Evolutionary conservation across 2,329 filamentous ascomycete genomes (phyloP), one percentile per base, ranked within the genome.

Genomic region (Leptoxyphium fumago): DNA sequence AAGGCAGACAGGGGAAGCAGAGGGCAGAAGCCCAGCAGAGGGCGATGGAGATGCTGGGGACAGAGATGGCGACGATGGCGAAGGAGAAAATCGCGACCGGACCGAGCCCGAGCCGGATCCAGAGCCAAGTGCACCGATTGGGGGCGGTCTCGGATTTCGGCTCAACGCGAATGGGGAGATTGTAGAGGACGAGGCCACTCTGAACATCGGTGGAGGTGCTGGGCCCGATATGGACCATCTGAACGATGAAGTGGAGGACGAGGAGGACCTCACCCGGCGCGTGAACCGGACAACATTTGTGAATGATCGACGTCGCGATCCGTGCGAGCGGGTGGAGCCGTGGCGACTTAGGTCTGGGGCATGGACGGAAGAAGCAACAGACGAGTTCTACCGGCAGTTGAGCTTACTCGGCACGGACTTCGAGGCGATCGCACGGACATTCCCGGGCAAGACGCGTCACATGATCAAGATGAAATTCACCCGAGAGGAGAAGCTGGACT

Each of bases 391-490:
- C 66, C 73, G 79, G 26, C 80, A 77, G 1, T 69, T 93, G 2
- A 66, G 71, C 45, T 82, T 81, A 71, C 88, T 86, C 56, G 85
- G 85, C 45, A 89, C 83, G 1, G 84, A 89, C 58, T 93, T 91
- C 57, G 74, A 80, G 59, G 84, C 84, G 64, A 87, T 93, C 53
- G 73, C 75, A 46, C 75, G 77, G 53, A 78, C 87, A 72, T 88
- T 93, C 55, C 75, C 78, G 1, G 73, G 75, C 49, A 78, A 81
- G 55, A 82, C 75, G 47, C 73, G 85, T 14, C 74, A 80, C 29
- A 77, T 84, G 59, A 73, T 91, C 64, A 89, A 89, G 65, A 73
- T 81, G 50, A 91, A 91, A 60, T 91, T 85, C 64, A 83, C 80
- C 54, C 78, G 80, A 48, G 85, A 91, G 63, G 84, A 91, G 63